phyloP scores from a whole-genome alignment of 2,329 filamentous ascomycete species.

The Alternaria sp. region DNA sequence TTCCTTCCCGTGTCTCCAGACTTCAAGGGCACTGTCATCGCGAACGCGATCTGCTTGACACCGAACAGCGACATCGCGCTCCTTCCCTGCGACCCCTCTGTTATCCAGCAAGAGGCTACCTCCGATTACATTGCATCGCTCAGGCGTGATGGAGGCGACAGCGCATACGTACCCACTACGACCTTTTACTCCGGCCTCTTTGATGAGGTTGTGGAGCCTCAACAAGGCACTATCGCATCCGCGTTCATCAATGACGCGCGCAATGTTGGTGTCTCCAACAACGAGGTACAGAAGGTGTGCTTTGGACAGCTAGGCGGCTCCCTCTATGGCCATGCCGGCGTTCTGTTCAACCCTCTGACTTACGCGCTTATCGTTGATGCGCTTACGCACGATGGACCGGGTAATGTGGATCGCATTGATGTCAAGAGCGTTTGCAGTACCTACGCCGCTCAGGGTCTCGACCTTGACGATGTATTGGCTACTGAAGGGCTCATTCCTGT shows the following conservation, averaged over 20 bases:
- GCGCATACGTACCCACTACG: slow-evolving; percentile 63
- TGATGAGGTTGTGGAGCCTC: slow-evolving; percentile 62
- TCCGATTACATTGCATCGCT: slow-evolving; percentile 54
- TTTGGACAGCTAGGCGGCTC: slow-evolving; percentile 49
- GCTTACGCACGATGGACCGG: slow-evolving; percentile 56
- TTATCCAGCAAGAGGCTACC: slow-evolving; percentile 58
- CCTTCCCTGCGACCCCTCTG: slow-evolving; percentile 42
- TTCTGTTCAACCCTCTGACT: slow-evolving; percentile 58
- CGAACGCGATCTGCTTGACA: slow-evolving; percentile 34
- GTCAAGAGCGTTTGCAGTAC: slow-evolving; percentile 49
- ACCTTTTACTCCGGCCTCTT: slow-evolving; percentile 57
- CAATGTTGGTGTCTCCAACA: slow-evolving; percentile 58
- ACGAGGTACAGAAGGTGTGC: slow-evolving; percentile 57
- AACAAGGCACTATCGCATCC: slow-evolving; percentile 55
- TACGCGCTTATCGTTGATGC: slow-evolving; percentile 57
- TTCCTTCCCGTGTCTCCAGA: slow-evolving; percentile 61
- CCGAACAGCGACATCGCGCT: slow-evolving; percentile 31
- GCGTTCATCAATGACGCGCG: slow-evolving; percentile 53
- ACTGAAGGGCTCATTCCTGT: slow-evolving; percentile 53
- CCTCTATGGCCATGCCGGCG: slow-evolving; percentile 59
- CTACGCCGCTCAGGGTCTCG: slow-evolving; percentile 48
- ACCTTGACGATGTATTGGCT: slow-evolving; percentile 54
- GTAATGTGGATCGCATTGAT: slow-evolving; percentile 49
- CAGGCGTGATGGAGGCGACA: slow-evolving; percentile 55
- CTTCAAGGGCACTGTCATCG: slow-evolving; percentile 57